Evolutionary conservation across 352 stramenopile species (phyloP), one percentile per base, ranked within the genome.

Genomic region (Phytophthora hibernalis): DNA sequence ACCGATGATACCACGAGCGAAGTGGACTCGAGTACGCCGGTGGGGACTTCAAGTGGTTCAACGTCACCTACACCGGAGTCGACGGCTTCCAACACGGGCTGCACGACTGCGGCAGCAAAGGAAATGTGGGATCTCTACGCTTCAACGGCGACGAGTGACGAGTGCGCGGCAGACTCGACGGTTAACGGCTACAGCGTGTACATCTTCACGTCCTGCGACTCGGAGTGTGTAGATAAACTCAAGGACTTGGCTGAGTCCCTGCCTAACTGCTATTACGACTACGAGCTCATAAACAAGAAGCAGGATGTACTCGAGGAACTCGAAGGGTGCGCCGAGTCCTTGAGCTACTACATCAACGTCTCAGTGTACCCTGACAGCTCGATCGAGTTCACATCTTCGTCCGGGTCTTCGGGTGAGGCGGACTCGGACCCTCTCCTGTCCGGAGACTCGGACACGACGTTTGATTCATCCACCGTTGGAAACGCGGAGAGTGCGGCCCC

Each of bases 231-330:
- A n/a, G 16, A 43, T 11, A 56, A 55, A 40, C 18, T 82, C 20
- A 65, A 60, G 12, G 31, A 57, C 7, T 51, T 82, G 7, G 74
- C 44, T 3, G 38, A 61, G 3, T 44, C 44, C 0, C 50, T 82
- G 13, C 69, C 69, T 3, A 65, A 82, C 35, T 82, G 70, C 59
- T 76, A 70, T 49, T 82, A 82, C 43, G 47, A 66, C 20, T 79
- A 77, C 30, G 69, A 78, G 18, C 38, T 22, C 26, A 58, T 47
- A 18, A 79, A 79, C 62, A 82, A 82, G 44, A 78, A 82, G 63
- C 20, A 69, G 12, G 58, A 72, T 9, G 51, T 64, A 5, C 57
- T 68, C 18, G 44, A 63, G 10, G 57, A 67, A 15, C 43, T 72
- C 26, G 57, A 67, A 12, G n/a, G 31, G 11, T 72, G 65, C 26